Evolutionary conservation across 345 rosid genomes (phyloP).

Genomic region (Eucalyptus caleyi): DNA sequence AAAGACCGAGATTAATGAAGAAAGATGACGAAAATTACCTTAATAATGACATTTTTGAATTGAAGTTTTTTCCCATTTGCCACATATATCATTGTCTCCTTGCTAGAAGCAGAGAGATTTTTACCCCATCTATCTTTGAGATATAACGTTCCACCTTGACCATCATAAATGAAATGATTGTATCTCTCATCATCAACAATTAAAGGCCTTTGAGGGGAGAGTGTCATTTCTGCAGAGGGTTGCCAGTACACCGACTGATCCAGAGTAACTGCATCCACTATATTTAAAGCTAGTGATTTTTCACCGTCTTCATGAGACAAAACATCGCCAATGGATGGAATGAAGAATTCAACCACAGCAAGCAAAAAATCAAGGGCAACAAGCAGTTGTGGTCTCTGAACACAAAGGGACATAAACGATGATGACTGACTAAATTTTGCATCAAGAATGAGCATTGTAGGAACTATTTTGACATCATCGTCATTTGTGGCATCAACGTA

Average conservation of each 20-base stretch:
- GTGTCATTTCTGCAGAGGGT: constrained; percentile 42
- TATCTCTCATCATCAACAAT: constrained; percentile 76
- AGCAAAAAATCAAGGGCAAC: constrained; percentile 95
- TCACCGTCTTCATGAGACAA: constrained; percentile 64
- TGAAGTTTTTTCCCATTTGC: constrained; percentile 72
- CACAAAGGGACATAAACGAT: constrained; percentile 45
- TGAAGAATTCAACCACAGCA: constrained; percentile 87
- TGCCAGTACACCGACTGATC: constrained; percentile 56
- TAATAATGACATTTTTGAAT: constrained; percentile 73
- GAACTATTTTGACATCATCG: constrained; percentile 30
- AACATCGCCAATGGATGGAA: constrained; percentile 61
- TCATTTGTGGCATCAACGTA: constrained; percentile 17
- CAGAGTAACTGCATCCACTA: constrained; percentile 50
- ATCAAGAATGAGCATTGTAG: constrained; percentile 93
- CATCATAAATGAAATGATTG: constrained; percentile 75
- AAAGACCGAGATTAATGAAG: background rate
- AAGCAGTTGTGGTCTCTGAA: constrained; percentile 93
- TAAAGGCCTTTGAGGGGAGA: constrained; percentile 77
- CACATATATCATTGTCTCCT: constrained; percentile 63
- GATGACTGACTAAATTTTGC: constrained; percentile 60
- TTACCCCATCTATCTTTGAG: constrained; percentile 63
- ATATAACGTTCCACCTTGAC: constrained; percentile 67
- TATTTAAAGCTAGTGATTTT: constrained; percentile 11
- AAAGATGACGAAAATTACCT: constrained; percentile 24
- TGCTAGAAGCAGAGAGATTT: constrained; percentile 51